Conservation (phyloP, 352 stramenopile species). For the Ophiocytium majus region DNA sequence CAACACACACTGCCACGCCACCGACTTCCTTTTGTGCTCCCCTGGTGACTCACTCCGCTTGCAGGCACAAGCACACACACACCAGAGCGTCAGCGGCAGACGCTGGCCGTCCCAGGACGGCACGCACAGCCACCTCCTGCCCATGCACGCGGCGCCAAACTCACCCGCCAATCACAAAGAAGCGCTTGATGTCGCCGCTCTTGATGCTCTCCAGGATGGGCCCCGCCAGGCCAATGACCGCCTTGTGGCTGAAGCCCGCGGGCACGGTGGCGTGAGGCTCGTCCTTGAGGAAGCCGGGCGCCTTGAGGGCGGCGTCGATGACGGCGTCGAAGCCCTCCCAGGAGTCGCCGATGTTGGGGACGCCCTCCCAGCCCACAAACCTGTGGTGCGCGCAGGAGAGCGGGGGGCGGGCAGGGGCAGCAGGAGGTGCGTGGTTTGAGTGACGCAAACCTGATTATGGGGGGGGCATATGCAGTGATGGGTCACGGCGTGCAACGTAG, state of each 20-base stretch:
- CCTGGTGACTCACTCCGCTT: no score
- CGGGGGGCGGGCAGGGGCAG: neutral
- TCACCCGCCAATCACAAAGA: constrained; percentile 68
- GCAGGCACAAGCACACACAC: no score
- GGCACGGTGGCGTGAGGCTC: constrained; percentile 59
- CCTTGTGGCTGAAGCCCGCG: constrained; percentile 68
- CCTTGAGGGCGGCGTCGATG: constrained; percentile 62
- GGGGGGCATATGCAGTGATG: neutral
- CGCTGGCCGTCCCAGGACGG: no score
- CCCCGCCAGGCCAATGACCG: constrained; percentile 63
- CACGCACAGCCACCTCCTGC: no score
- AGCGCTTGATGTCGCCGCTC: constrained; percentile 63
- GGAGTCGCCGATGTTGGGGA: constrained; percentile 63
- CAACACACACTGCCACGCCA: no score
- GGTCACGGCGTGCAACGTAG: neutral
- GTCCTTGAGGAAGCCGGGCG: constrained; percentile 62
- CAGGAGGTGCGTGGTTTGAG: no score
- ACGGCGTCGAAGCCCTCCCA: constrained; percentile 62
- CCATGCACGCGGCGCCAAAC: no score
- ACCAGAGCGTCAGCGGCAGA: no score
- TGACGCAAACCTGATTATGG: no score
- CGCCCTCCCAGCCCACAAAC: constrained; percentile 63
- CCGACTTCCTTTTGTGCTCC: no score
- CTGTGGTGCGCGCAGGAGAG: constrained; percentile 54
- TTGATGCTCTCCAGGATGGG: constrained; percentile 65